Conservation (phyloP, 2,329 filamentous ascomycete species). For the Colletotrichum agaves region DNA sequence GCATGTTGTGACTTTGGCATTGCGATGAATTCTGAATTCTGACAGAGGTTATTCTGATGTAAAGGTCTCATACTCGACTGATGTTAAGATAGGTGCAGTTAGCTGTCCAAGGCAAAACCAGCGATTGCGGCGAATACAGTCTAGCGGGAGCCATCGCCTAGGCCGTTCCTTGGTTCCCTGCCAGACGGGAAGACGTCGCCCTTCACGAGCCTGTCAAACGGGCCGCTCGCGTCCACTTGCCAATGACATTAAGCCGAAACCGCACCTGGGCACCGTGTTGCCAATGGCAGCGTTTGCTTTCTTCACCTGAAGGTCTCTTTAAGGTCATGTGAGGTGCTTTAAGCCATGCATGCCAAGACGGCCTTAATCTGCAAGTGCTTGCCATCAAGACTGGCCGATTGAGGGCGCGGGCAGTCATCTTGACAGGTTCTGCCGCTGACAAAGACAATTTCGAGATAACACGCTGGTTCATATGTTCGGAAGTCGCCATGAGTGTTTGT, state of each 20-base stretch:
- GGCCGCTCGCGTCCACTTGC: conserved; percentile 19
- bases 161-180: neutral
- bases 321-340: neutral
- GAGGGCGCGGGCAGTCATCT: neutral
- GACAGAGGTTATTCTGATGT: conserved; percentile 20
- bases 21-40: neutral
- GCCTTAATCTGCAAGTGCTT: neutral
- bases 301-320: too few species aligned
- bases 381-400: neutral
- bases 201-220: conserved; percentile 21
- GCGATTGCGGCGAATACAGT: neutral
- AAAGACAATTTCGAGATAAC: neutral
- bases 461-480: neutral
- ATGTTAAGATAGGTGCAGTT: neutral
- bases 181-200: conserved; percentile 3
- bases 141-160: neutral
- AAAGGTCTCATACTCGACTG: conserved; percentile 6
- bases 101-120: neutral
- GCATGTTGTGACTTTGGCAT: neutral
- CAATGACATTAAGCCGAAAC: too few species aligned
- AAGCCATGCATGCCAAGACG: conserved; percentile 25
- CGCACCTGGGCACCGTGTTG: too few species aligned
- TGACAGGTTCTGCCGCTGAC: neutral
- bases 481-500: neutral
- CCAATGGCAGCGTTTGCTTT: too few species aligned